Evolutionary conservation across 768 basidiomycete species (phyloP), one percentile per base, ranked within the genome.

Genomic region (Phaffia tasmanica): DNA sequence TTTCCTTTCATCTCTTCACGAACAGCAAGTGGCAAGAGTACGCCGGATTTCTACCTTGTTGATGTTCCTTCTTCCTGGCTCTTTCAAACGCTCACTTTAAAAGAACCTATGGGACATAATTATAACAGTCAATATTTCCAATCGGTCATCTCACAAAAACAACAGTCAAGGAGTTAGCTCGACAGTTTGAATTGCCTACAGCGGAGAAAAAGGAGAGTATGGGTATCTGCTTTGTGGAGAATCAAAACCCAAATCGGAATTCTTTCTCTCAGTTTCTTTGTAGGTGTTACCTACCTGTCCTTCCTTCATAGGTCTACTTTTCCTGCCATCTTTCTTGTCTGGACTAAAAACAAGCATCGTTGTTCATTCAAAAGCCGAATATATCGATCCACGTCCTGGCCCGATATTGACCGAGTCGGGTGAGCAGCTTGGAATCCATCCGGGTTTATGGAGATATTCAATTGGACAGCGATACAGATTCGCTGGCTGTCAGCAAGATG

Each of bases 211-310:
- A 80, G 21, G 93, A 98, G 73, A 91, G 88, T 75, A 91, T 94
- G 84, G 93, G 93, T 0, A 81, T 98, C 21, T 98, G 93, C 73
- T 98, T 98, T 70, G 85, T 98, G 1, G 93, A 92, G 5, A 83
- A 92, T 73, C 84, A 86, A 72, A 79, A 80, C 14, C 81, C 78
- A 57, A 83, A 92, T 73, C 84, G 85, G 72, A 79, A 80, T 14
- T 81, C 78, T 57, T 93, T 94, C 70, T 79, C 80, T 30, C 77
- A 82, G 11, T 97, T 93, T 73, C 75, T 93, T 58, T 82, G 89
- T 87, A 68, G 69, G 82, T 76, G 47, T 3, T 32, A 60, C 29
- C n/a, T 21, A 21, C 2, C 18, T n/a, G 4, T 0, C 4, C 14
- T 29, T 9, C 2, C 54, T 1, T 25, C 56, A 11, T 23, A n/a